Base-by-base conservation (phyloP, 768 basidiomycete species). In the Serendipita sp. region DNA sequence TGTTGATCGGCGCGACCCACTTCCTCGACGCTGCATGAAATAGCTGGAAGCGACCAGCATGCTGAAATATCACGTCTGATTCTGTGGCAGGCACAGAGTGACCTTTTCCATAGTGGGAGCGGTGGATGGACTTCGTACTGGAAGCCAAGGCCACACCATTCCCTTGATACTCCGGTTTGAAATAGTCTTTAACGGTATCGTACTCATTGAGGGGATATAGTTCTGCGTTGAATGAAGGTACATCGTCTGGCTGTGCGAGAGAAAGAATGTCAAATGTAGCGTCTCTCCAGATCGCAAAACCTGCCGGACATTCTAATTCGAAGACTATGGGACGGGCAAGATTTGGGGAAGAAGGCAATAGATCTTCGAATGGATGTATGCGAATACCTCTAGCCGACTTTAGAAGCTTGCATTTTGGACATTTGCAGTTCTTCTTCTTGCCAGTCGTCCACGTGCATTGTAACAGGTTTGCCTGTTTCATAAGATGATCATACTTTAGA, bases 341-440 rank as follows among this genome's bases (percentile, higher is more conserved):
- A 2, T 69, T 13, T 4, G 15, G 28, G 11, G 67, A 48, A 0
- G 58, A 35, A 0, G 81, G 79, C 45, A 82, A 67, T 0, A 81
- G 81, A 79, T 79, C 79, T 64, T 82, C 81, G 45, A 79, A 72
- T 3, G 78, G 67, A 0, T 18, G 0, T 24, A 81, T 80, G 0
- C 3, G 2, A 69, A 79, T 67, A 0, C 0, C 3, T 0, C 35
- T 3, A 0, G 73, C 72, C 46, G 68, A 3, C 1, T 11, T 30
- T 28, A 68, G 28, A 16, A 73, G 65, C 0, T 7, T 3, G 51
- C 78, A 79, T 63, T 71, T 75, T 1, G n/a, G 3, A 63, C 75
- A 77, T 3, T 10, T 7, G 0, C 54, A 41, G 7, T 41, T 41
- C 41, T 41, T 41, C 41, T 13, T 41, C 13, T 41, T 41, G 41